These are phyloP conservation scores for Setaria viridis DNA, from an alignment of 202 grass and related monocot species.

Conservation along the genomic window DNA sequence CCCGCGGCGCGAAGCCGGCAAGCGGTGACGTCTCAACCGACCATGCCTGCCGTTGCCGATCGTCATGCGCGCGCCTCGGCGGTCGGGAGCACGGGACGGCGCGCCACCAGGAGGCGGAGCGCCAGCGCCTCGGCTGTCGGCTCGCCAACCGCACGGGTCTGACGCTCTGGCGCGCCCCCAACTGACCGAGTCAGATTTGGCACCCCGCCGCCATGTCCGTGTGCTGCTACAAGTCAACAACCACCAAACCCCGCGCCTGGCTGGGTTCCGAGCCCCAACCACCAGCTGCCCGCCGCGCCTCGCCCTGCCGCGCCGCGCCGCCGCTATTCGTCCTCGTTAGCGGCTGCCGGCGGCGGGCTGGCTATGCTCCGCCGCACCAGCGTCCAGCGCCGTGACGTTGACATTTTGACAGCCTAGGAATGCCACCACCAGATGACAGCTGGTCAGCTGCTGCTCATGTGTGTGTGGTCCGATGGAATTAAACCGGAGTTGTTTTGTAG, in stretches of 20 bases:
- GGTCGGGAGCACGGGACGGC: background rate
- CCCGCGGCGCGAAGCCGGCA: conserved; percentile 47
- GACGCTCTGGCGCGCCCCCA: background rate
- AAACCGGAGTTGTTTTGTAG: conserved; percentile 28
- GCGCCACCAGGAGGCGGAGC: background rate
- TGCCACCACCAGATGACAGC: background rate
- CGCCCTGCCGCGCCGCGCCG: background rate
- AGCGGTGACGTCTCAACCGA: conserved; percentile 11
- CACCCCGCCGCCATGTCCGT: background rate
- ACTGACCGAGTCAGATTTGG: background rate
- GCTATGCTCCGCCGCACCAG: background rate
- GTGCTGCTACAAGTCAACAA: conserved; percentile 12
- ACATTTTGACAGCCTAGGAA: background rate
- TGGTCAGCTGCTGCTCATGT: background rate
- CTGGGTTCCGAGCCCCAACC: background rate
- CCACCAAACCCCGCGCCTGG: background rate
- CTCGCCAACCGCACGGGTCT: conserved; percentile 4
- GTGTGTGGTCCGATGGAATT: conserved; percentile 25
- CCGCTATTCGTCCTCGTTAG: background rate
- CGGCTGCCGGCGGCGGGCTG: background rate
- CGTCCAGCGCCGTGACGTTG: background rate
- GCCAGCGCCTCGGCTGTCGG: background rate
- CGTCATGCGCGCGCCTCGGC: background rate
- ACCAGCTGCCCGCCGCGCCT: background rate
- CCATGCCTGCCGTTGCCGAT: background rate